A percentile compares a stretch with the other conserved stretches of the same genome.
These are phyloP conservation scores for Oryza longistaminata DNA, from an alignment of 176 grass and related monocot species.

Conservation along the genomic window DNA sequence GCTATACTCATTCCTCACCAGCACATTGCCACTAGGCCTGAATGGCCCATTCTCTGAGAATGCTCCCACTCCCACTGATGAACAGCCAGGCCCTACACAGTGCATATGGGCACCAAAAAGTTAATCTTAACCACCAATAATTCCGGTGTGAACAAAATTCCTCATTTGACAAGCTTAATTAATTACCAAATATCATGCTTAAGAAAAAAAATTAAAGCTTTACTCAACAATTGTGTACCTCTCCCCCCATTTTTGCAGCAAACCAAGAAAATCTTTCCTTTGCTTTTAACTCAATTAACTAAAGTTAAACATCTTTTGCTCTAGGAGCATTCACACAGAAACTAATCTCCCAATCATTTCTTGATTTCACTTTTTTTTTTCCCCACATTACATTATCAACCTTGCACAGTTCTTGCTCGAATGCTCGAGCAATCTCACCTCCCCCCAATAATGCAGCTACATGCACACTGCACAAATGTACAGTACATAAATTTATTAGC, in stretches of 20 bases:
- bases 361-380: not conserved
- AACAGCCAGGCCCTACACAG: slow-evolving; percentile 86
- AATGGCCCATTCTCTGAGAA: slow-evolving; percentile 97
- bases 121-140: slow-evolving; percentile 14
- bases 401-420: not conserved
- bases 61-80: slow-evolving; percentile 93
- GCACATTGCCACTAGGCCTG: slow-evolving; percentile 69
- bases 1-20: slow-evolving; percentile 80
- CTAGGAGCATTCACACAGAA: slow-evolving; percentile 20
- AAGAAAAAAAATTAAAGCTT: not conserved
- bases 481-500: not conserved
- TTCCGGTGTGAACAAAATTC: not conserved
- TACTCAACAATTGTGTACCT: too few species aligned
- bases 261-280: not conserved
- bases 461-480: not conserved
- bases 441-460: slow-evolving; percentile 24
- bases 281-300: not conserved
- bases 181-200: not conserved
- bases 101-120: slow-evolving; percentile 31
- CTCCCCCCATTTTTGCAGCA: not conserved
- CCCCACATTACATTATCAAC: not conserved
- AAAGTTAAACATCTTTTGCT: slow-evolving; percentile 14
- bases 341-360: not conserved
- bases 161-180: not conserved
- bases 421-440: not conserved